phyloP scores from a whole-genome alignment of 495 filamentous ascomycete species.

The Rostrohypoxylon terebratum region DNA sequence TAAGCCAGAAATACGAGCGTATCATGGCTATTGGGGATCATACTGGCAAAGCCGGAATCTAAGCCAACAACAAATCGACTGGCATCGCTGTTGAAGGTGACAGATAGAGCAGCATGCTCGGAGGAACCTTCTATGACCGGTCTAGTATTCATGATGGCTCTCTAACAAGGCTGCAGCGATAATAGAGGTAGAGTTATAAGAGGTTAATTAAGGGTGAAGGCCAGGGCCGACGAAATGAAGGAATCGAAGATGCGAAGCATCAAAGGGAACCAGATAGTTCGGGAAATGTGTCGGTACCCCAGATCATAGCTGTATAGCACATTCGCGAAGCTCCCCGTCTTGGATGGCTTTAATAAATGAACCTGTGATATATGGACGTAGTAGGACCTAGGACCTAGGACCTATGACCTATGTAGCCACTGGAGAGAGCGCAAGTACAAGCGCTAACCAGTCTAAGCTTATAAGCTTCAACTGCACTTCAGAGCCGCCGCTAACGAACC shows the following conservation, averaged over 20 bases:
- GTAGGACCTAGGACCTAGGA: too few relatives aligned
- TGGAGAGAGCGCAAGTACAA: constrained; percentile 19
- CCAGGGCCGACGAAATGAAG: constrained; percentile 15
- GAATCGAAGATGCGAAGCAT: constrained; percentile 32
- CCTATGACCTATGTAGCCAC: too few relatives aligned
- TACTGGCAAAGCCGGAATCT: constrained; percentile 88
- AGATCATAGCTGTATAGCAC: constrained; percentile 43
- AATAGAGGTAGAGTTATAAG: neutral
- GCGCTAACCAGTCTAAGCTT: constrained; percentile 24
- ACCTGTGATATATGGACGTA: constrained; percentile 1
- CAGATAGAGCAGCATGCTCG: constrained; percentile 81
- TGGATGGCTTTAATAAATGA: constrained; percentile 16
- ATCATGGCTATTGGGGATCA: constrained; percentile 45
- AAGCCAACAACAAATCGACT: constrained; percentile 91
- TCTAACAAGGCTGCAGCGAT: constrained; percentile 21
- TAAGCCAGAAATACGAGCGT: constrained; percentile 22
- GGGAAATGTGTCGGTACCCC: constrained; percentile 17
- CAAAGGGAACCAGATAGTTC: constrained; percentile 40
- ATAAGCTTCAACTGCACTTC: constrained; percentile 20
- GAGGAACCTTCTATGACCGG: constrained; percentile 82
- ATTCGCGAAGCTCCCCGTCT: constrained; percentile 35
- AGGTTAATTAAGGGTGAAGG: constrained; percentile 18
- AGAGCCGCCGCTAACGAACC: neutral
- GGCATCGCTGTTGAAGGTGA: constrained; percentile 86
- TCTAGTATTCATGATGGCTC: constrained; percentile 84